Evolutionary conservation across 2,329 filamentous ascomycete species (phyloP), one percentile per base, ranked within the genome.

Genomic region (Pseudogymnoascus pannorum): DNA sequence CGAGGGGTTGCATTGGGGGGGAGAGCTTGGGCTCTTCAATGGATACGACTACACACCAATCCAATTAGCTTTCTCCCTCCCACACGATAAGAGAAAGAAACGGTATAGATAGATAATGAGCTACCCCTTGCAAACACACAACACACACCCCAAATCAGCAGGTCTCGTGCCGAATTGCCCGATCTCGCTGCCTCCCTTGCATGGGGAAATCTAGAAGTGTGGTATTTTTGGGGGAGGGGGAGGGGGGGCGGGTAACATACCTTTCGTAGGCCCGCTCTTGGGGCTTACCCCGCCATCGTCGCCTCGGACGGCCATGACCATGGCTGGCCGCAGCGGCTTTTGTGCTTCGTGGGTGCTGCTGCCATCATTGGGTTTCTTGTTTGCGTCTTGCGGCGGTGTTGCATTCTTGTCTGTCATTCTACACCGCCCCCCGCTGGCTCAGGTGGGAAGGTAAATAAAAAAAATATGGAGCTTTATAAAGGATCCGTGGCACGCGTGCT

Each of bases 1-100:
- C 57, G 22, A 33, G 26, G 5, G 57, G 22, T 44, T 59, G 26
- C 57, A 59, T 35, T 11, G 35, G 57, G 14, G 57, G 57, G 14
- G 57, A 59, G 33, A 59, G 29, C 16, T 59, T 38, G 57, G 57
- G 57, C 35, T 59, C 57, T 36, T 31, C 57, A 51, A 59, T 59
- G 33, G 57, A 59, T 6, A 59, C 57, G 18, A 59, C 57, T 59
- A 14, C 9, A 18, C n/a, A n/a, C 22, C 7, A 51, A 9, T 20
- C 16, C 7, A 22, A 42, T 42, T 42, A 42, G 38, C 8, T 16
- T 42, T 5, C 2, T 20, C 16, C 3, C 16, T 40, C 16, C 36
- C 36, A n/a, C n/a, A 20, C 16, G 38, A 42, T 22, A 20, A 22
- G 18, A 40, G 6, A 40, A 18, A 18, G 12, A 5, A 18, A 36